phyloP scores from a whole-genome alignment of 345 rosid genomes.

The Geranium rotundifolium region DNA sequence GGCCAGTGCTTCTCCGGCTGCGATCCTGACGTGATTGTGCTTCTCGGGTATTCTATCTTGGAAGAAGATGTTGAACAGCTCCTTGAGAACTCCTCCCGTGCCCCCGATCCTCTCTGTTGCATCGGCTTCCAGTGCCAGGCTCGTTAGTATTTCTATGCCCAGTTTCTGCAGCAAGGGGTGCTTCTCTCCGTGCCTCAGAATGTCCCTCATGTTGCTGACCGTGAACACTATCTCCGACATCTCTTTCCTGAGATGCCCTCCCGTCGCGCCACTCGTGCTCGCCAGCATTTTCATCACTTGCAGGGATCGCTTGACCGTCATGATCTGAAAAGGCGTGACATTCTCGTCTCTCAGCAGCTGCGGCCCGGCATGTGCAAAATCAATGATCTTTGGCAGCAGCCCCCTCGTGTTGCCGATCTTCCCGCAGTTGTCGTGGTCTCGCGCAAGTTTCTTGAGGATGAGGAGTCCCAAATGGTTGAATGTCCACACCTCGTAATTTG shows the following conservation, averaged over 20 bases:
- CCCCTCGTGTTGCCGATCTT: slow-evolving; percentile 89
- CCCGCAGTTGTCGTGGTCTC: slow-evolving; percentile 82
- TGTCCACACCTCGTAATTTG: slow-evolving; percentile 47
- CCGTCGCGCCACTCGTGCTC: slow-evolving; percentile 63
- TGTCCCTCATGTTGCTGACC: slow-evolving; percentile 69
- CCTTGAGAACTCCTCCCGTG: slow-evolving; percentile 72
- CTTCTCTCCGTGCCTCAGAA: slow-evolving; percentile 52
- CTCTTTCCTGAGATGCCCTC: slow-evolving; percentile 60
- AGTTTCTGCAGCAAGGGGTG: slow-evolving; percentile 50
- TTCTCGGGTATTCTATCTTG: slow-evolving; percentile 19
- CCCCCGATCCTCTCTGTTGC: slow-evolving; percentile 76
- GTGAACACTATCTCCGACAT: slow-evolving; percentile 87
- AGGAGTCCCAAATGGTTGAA: slow-evolving; percentile 74
- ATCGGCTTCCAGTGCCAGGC: slow-evolving; percentile 60
- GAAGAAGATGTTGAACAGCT: slow-evolving; percentile 64
- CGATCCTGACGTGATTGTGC: slow-evolving; percentile 31
- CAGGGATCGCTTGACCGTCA: slow-evolving; percentile 59
- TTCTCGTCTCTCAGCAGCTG: slow-evolving; percentile 34
- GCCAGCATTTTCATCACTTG: slow-evolving; percentile 80
- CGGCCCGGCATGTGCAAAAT: slow-evolving; percentile 56
- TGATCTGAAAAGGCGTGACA: slow-evolving; percentile 38
- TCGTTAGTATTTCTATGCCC: slow-evolving; percentile 57
- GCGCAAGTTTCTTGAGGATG: slow-evolving; percentile 67
- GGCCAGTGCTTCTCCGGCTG: slow-evolving; percentile 84
- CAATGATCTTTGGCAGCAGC: slow-evolving; percentile 70